Evolutionary conservation across 495 filamentous ascomycete genomes (phyloP).

Genomic region (Trypethelium eluteriae): DNA sequence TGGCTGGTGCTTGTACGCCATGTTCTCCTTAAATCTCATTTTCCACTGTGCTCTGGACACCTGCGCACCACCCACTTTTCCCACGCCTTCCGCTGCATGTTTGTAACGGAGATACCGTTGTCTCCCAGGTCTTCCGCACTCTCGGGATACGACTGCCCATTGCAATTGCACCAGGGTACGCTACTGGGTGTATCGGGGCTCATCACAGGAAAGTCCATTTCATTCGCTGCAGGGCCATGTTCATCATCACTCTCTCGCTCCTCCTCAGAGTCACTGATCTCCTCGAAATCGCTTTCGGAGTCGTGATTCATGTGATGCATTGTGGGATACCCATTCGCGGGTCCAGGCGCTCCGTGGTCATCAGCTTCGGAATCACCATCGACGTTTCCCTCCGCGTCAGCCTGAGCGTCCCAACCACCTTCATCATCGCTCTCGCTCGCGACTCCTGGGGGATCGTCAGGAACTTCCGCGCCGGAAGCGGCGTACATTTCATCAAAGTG

Average conservation of each 20-base stretch:
- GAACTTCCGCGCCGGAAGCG: slow-evolving; percentile 38
- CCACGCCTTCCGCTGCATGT: slow-evolving; percentile 52
- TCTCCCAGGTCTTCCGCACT: slow-evolving; percentile 50
- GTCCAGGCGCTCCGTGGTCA: slow-evolving; percentile 2
- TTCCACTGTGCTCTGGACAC: slow-evolving; percentile 32
- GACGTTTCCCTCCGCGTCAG: not conserved
- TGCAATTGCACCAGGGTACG: slow-evolving; percentile 45
- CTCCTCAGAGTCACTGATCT: slow-evolving; percentile 17
- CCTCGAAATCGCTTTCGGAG: slow-evolving; percentile 19
- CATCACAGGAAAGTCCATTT: slow-evolving; percentile 37
- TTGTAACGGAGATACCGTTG: slow-evolving; percentile 47
- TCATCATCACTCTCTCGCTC: slow-evolving; percentile 23
- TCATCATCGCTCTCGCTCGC: slow-evolving; percentile 38
- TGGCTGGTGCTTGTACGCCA: too few species aligned
- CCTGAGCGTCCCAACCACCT: slow-evolving; percentile 26
- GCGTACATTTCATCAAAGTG: slow-evolving; percentile 46
- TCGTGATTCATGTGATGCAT: slow-evolving; percentile 11
- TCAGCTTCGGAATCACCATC: slow-evolving; percentile 28
- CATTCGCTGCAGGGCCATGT: slow-evolving; percentile 33
- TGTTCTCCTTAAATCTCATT: not conserved
- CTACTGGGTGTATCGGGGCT: slow-evolving; percentile 40
- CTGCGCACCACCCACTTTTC: slow-evolving; percentile 50
- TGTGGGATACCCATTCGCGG: not conserved
- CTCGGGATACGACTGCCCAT: slow-evolving; percentile 28
- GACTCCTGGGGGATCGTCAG: slow-evolving; percentile 36